Evolutionary conservation across 768 basidiomycete genomes (phyloP).

Genomic region (Tricholoma matsutake): DNA sequence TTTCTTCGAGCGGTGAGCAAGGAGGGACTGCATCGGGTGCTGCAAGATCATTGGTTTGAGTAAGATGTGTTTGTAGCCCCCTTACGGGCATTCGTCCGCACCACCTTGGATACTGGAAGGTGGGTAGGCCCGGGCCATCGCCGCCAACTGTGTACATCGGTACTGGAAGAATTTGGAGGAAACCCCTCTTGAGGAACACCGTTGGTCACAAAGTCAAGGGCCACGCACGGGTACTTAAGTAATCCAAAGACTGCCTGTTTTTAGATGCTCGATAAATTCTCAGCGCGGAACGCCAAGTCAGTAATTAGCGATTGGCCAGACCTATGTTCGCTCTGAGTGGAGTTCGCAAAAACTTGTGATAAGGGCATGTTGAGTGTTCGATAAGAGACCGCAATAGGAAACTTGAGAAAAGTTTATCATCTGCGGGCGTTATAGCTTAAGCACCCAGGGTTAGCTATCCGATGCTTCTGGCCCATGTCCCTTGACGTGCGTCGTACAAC

Average conservation of each 20-base stretch:
- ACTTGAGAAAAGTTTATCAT: background rate
- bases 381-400: background rate
- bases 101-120: background rate
- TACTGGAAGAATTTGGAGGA: background rate
- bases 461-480: background rate
- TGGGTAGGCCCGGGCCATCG: background rate
- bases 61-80: background rate
- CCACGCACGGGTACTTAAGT: background rate
- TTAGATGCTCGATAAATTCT: background rate
- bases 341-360: background rate
- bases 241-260: background rate
- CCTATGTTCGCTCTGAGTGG: background rate
- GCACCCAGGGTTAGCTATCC: too few relatives aligned
- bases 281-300: too few relatives aligned
- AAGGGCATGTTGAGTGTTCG: background rate
- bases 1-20: background rate
- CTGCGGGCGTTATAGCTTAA: too few relatives aligned
- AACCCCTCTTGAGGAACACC: background rate
- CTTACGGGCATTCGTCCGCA: background rate
- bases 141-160: background rate
- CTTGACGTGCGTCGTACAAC: too few relatives aligned
- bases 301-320: too few relatives aligned
- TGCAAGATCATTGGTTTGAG: background rate
- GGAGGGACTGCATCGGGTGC: too few relatives aligned
- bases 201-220: background rate